A percentile compares a stretch with the other conserved stretches of the same genome.
Conservation (phyloP, 2,329 filamentous ascomycete genomes). For the Cyphellophora europaea region DNA sequence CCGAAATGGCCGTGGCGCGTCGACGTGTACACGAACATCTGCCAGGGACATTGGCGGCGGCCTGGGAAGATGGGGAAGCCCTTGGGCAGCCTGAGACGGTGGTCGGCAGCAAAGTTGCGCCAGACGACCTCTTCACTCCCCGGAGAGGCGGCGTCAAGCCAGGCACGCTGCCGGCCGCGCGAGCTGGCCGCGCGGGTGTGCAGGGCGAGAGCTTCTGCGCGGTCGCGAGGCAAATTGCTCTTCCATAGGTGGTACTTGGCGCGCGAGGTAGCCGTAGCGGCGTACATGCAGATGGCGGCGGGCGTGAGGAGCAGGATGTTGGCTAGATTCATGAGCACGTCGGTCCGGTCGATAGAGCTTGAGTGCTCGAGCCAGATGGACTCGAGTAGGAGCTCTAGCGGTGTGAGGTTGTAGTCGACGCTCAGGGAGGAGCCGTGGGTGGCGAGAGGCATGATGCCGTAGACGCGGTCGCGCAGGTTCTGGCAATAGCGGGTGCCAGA, state of each 20-base stretch:
- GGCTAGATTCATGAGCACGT: conserved; percentile 2
- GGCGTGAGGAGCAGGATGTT: conserved; percentile 3
- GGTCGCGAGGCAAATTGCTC: not conserved
- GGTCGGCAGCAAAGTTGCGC: conserved; percentile 1
- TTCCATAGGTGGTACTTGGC: not conserved
- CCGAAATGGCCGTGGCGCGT: not conserved
- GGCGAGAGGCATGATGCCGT: conserved; percentile 2
- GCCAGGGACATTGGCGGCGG: conserved; percentile 1
- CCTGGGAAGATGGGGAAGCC: not conserved
- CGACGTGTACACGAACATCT: conserved; percentile 1
- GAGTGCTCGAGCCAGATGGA: conserved; percentile 2
- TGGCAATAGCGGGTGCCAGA: conserved; percentile 1
- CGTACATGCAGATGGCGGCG: conserved; percentile 1
- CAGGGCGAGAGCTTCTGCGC: not conserved
- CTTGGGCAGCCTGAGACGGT: conserved; percentile 1
- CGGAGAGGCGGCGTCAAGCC: not conserved
- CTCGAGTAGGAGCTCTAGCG: conserved; percentile 2
- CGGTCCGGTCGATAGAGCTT: conserved; percentile 1
- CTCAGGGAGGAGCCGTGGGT: not conserved
- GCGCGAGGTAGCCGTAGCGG: not conserved
- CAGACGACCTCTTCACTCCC: not conserved
- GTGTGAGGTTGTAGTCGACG: conserved; percentile 1
- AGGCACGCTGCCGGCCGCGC: not conserved
- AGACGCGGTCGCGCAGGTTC: conserved; percentile 1
- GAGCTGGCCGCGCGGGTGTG: not conserved